Conservation (phyloP, 2,329 filamentous ascomycete genomes). For the Xylariaceae sp. region DNA sequence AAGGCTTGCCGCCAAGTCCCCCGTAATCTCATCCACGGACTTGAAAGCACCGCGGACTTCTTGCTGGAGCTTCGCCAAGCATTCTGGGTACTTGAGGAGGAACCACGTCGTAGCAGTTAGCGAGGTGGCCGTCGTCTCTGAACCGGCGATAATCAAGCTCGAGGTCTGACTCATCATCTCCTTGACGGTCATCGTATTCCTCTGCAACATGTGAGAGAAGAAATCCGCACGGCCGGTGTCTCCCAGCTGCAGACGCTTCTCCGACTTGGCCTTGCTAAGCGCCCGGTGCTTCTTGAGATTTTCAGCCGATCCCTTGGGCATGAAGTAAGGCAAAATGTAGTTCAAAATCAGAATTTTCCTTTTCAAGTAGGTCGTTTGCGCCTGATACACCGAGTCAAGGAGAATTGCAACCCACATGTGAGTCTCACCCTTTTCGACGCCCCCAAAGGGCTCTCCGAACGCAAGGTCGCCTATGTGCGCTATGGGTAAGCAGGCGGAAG, state of each 20-base stretch:
- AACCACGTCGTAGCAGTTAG: conserved; percentile 35
- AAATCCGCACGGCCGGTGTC: conserved; percentile 20
- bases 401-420: conserved; percentile 19
- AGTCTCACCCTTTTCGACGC: conserved; percentile 12
- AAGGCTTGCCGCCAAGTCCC: conserved; percentile 25
- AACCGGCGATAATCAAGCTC: conserved; percentile 38
- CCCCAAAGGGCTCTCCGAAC: conserved; percentile 20
- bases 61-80: conserved; percentile 33
- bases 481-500: neutral
- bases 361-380: neutral
- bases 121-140: conserved; percentile 44
- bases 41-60: conserved; percentile 40
- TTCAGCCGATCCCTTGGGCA: conserved; percentile 9
- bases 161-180: conserved; percentile 28
- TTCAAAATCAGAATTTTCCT: conserved; percentile 3
- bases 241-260: conserved; percentile 18
- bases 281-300: conserved; percentile 10
- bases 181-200: conserved; percentile 19
- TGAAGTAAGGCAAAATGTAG: conserved; percentile 10
- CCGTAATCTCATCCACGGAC: conserved; percentile 31
- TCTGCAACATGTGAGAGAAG: conserved; percentile 20
- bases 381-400: conserved; percentile 7
- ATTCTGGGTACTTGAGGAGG: conserved; percentile 34
- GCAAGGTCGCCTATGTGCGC: conserved; percentile 12
- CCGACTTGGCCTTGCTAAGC: conserved; percentile 11